Base-by-base conservation (phyloP, 768 basidiomycete genomes). In the Pleurotus tuoliensis region DNA sequence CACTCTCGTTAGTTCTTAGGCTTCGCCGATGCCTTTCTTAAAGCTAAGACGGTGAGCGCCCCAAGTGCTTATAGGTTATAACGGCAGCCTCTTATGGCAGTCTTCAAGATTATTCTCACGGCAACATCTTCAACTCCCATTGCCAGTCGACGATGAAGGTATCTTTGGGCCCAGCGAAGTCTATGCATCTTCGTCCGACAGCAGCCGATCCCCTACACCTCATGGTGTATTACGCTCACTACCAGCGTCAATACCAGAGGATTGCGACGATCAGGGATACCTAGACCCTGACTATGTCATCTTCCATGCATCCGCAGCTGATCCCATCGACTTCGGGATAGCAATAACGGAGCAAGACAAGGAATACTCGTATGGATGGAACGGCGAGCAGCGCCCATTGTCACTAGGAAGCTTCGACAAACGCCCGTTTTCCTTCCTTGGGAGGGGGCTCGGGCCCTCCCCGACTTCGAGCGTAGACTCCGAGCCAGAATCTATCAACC, bases 11-110 rank as follows among this genome's bases (percentile, higher is more conserved):
- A 8, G 6, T 27, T 24, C 7, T 34, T 16, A 30, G 12, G 13
- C 25, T 9, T 38, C 49, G 18, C 3, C 4, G 8, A 51, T 51
- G 49, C 27, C 49, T 13, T 51, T 51, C 27, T 13, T 47, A 22
- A 51, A 51, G 49, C 30, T 51, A 16, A 51, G 49, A 37, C 22
- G 49, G 49, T 51, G 49, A 51, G 49, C 3, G 15, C 24, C 44
- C 9, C 9, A 45, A 34, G 20, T 44, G 13, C 18, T 18, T 48
- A 7, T 18, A 47, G 16, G 22, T 47, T 4, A n/a, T 47, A 15
- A 7, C 18, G 16, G 47, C 11, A 27, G 15, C 24, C 22, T 15
- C 24, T 20, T 15, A 47, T 27, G 6, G 24, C 12, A 13, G 5
- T 22, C 18, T 24, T 47, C 47, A 47, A 51, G 49, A 3, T 22